phyloP scores from a whole-genome alignment of 2,329 filamentous ascomycete species.

The Fusarium newnesense region DNA sequence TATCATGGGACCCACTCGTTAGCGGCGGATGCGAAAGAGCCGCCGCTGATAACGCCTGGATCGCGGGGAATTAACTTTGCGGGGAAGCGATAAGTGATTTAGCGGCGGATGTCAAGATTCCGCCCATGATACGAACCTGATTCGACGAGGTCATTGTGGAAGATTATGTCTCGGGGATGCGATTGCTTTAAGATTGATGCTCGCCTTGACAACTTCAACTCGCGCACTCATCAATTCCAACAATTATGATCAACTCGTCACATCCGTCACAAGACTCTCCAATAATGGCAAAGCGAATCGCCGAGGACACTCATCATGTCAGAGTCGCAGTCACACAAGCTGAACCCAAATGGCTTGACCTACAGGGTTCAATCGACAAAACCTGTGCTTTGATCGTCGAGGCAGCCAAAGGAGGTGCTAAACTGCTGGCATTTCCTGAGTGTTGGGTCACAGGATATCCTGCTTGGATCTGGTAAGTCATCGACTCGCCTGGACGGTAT shows the following conservation, averaged over 20 bases:
- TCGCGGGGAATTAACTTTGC: not conserved
- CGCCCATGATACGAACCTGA: not conserved
- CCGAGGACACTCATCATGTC: not conserved
- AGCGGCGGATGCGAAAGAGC: not conserved
- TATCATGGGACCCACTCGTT: not conserved
- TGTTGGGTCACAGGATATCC: constrained; percentile 59
- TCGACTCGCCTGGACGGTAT: too few relatives aligned
- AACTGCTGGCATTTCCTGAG: constrained; percentile 65
- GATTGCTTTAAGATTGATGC: too few relatives aligned
- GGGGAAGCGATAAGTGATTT: not conserved
- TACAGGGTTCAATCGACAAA: constrained; percentile 31
- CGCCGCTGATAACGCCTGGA: not conserved
- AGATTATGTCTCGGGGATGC: not conserved
- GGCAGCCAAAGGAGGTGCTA: constrained; percentile 54
- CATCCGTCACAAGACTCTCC: not conserved
- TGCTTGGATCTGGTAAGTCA: constrained; percentile 10
- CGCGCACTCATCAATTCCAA: not conserved
- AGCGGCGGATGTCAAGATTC: not conserved
- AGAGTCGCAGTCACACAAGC: constrained; percentile 35
- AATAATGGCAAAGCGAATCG: not conserved
- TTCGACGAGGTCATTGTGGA: not conserved
- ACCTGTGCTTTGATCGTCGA: constrained; percentile 19
- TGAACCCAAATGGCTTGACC: constrained; percentile 35
- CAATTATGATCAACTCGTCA: not conserved
- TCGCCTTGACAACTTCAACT: not conserved